Percentiles rank a stretch among this genome's conserved stretches.
phyloP scores from a whole-genome alignment of 331 rosid genomes.

The Dryas integrifolia region DNA sequence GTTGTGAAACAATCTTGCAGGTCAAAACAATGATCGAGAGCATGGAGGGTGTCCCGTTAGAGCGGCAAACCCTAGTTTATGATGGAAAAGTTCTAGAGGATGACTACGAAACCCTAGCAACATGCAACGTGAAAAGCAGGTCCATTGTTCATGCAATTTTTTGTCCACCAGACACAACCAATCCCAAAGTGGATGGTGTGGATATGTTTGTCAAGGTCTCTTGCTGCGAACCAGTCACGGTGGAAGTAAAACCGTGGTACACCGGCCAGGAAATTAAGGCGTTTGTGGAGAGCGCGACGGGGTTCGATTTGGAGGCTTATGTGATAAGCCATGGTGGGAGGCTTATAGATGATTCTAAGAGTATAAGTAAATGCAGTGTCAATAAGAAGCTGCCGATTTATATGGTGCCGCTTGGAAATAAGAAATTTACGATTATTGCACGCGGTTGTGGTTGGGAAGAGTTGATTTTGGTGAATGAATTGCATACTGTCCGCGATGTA shows the following conservation, averaged over 20 bases:
- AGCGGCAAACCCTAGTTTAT: slow-evolving; percentile 4
- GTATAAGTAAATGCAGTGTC: not conserved
- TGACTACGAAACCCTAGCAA: not conserved
- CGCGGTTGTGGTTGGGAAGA: slow-evolving; percentile 1
- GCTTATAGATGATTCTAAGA: not conserved
- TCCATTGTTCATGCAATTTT: not conserved
- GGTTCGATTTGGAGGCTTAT: not conserved
- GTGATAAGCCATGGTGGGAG: not conserved
- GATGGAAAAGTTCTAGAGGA: not conserved
- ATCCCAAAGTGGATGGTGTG: not conserved
- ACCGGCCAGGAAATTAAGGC: not conserved
- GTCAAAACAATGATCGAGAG: not conserved
- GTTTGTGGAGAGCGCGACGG: not conserved
- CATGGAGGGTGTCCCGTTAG: not conserved
- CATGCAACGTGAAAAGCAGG: not conserved
- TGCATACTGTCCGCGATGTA: not conserved
- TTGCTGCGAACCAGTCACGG: not conserved
- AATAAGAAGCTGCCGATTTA: not conserved
- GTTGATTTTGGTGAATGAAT: not conserved
- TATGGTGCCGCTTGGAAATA: not conserved
- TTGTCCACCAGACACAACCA: not conserved
- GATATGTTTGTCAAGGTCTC: not conserved
- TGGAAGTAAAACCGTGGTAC: not conserved
- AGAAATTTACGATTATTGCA: not conserved
- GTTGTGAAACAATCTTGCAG: not conserved